A percentile compares a stretch with the other conserved stretches of the same genome.
These are phyloP conservation scores for Dianthus caryophyllus DNA, from an alignment of 148 eudicot genomes.

Conservation along the genomic window DNA sequence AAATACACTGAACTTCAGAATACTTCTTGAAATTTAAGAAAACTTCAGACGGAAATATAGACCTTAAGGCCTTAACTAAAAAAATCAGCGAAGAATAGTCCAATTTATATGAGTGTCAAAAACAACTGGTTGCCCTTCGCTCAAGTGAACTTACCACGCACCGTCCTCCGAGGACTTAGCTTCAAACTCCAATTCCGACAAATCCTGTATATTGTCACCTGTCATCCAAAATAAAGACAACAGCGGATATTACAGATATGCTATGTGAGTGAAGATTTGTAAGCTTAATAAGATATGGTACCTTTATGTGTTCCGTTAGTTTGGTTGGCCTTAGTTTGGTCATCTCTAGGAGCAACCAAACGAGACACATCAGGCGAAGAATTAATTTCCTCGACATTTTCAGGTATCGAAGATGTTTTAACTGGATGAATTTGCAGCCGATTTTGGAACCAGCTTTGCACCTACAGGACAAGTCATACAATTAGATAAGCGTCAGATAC, in stretches of 20 bases:
- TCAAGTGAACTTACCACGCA: conserved; percentile 62
- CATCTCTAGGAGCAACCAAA: conserved; percentile 27
- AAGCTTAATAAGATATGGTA: conserved; percentile 9
- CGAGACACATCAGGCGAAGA: conserved; percentile 26
- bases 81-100: background rate
- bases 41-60: too few relatives aligned
- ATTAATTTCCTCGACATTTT: conserved; percentile 18
- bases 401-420: conserved; percentile 23
- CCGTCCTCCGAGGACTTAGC: conserved; percentile 75
- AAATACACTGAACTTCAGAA: too few relatives aligned
- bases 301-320: conserved; percentile 27
- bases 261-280: background rate
- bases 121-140: background rate
- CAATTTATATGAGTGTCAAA: background rate
- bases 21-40: too few relatives aligned
- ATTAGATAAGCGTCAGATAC: conserved; percentile 14
- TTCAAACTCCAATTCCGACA: conserved; percentile 66
- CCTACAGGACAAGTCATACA: conserved; percentile 34
- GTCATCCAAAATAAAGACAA: conserved; percentile 22
- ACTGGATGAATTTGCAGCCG: conserved; percentile 28
- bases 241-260: background rate
- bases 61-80: too few relatives aligned
- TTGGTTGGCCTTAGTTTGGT: conserved; percentile 27
- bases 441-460: conserved; percentile 62
- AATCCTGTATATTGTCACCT: conserved; percentile 42